phyloP scores from a whole-genome alignment of 108 stramenopile species.

The Cyclotella distinguenda region DNA sequence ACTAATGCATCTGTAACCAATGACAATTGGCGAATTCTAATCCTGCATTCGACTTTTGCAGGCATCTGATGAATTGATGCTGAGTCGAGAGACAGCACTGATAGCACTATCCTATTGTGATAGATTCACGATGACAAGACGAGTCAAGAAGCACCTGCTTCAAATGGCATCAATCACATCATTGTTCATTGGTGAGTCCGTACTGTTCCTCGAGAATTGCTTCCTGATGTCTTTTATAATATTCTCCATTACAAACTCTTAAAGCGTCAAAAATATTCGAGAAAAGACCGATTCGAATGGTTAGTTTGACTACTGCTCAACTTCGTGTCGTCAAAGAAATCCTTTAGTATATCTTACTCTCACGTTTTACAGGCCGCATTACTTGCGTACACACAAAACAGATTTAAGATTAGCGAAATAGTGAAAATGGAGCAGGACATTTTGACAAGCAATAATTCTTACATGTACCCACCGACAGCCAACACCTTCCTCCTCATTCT shows the following conservation, averaged over 20 bases:
- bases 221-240: no score
- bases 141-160: conserved; percentile 2
- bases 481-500: conserved; percentile 21
- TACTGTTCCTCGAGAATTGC: no score
- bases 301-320: no score
- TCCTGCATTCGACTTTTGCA: background rate
- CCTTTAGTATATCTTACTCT: no score
- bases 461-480: conserved; percentile 26
- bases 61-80: conserved; percentile 29
- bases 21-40: no score
- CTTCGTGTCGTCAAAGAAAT: background rate
- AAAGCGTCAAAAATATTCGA: conserved; percentile 32
- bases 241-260: no score
- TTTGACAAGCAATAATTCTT: conserved; percentile 3
- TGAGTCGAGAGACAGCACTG: conserved; percentile 27
- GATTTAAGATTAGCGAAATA: conserved; percentile 13
- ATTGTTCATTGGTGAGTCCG: no score
- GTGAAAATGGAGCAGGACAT: conserved; percentile 15
- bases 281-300: conserved; percentile 26
- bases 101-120: conserved; percentile 34
- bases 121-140: conserved; percentile 1
- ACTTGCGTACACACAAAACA: conserved; percentile 14
- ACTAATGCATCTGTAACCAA: no score
- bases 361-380: conserved; percentile 22
- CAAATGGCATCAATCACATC: conserved; percentile 28